These are phyloP conservation scores for Colletotrichum abscissum DNA, from an alignment of 2,329 filamentous ascomycete species.

Conservation along the genomic window DNA sequence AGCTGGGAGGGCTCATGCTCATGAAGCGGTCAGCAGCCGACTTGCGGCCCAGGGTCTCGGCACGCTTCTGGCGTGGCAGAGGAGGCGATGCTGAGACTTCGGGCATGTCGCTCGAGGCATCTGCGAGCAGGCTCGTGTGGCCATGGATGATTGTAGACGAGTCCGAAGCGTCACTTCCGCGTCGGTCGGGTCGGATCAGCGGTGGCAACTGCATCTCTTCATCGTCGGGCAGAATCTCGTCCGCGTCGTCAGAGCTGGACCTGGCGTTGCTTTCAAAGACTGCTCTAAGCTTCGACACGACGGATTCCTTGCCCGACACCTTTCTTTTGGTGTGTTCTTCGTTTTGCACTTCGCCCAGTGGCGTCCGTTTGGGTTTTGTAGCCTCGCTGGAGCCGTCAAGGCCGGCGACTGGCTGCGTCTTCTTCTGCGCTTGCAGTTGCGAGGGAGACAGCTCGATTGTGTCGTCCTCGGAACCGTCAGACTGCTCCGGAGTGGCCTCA, in stretches of 20 bases:
- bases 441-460: not conserved
- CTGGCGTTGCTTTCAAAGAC: not conserved
- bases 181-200: constrained; percentile 44
- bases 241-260: not conserved
- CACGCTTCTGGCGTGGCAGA: constrained; percentile 44
- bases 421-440: constrained; percentile 15
- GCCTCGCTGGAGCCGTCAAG: constrained; percentile 20
- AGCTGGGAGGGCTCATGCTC: constrained; percentile 60
- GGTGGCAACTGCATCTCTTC: constrained; percentile 51
- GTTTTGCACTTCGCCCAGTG: constrained; percentile 22
- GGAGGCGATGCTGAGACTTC: constrained; percentile 59
- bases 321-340: constrained; percentile 19
- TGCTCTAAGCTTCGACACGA: constrained; percentile 5
- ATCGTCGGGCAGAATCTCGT: constrained; percentile 8
- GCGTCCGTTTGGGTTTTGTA: constrained; percentile 13
- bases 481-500: constrained; percentile 16
- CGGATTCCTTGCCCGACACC: not conserved
- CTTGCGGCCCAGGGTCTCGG: constrained; percentile 8
- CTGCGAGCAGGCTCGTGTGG: constrained; percentile 50
- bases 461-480: constrained; percentile 12
- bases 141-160: constrained; percentile 53
- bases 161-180: constrained; percentile 47
- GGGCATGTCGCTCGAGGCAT: constrained; percentile 54
- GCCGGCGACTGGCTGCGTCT: not conserved
- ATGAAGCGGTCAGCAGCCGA: constrained; percentile 41